Evolutionary conservation across 352 stramenopile genomes (phyloP).

Genomic region (Lagenidium sp.): DNA sequence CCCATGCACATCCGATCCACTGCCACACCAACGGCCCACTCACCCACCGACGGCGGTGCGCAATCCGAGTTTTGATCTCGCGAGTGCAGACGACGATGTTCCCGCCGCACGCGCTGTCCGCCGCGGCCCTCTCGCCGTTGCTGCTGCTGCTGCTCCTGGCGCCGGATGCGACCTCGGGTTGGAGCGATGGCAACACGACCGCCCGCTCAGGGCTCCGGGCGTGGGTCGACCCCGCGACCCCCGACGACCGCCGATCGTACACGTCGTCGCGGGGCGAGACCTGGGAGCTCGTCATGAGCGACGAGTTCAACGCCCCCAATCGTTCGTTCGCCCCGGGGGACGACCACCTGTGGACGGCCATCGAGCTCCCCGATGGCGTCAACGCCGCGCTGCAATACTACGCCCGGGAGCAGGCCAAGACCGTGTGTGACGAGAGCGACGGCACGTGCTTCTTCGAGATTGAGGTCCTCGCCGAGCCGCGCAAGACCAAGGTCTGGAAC

Average conservation of each 20-base stretch:
- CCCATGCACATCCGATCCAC: no score
- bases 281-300: conserved; percentile 66
- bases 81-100: background rate
- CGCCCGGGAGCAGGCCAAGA: conserved; percentile 59
- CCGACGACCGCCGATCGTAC: conserved; percentile 1
- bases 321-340: conserved; percentile 73
- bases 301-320: conserved; percentile 82
- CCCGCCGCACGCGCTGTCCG: background rate
- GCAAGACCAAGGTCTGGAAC: conserved; percentile 65
- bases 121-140: background rate
- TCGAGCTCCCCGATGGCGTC: conserved; percentile 88
- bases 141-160: background rate
- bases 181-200: background rate
- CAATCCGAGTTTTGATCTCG: no score
- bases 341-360: conserved; percentile 85
- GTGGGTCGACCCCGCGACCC: conserved; percentile 25
- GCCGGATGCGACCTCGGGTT: background rate
- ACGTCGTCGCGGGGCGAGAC: conserved; percentile 19
- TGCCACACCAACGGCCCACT: no score
- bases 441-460: conserved; percentile 31
- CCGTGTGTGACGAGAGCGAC: conserved; percentile 17
- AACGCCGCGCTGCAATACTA: conserved; percentile 88
- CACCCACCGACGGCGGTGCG: no score
- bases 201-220: conserved; percentile 16
- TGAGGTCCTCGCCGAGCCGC: conserved; percentile 17